These are phyloP conservation scores for Fonsecaea nubica DNA, from an alignment of 2,329 filamentous ascomycete species.

Conservation along the genomic window DNA sequence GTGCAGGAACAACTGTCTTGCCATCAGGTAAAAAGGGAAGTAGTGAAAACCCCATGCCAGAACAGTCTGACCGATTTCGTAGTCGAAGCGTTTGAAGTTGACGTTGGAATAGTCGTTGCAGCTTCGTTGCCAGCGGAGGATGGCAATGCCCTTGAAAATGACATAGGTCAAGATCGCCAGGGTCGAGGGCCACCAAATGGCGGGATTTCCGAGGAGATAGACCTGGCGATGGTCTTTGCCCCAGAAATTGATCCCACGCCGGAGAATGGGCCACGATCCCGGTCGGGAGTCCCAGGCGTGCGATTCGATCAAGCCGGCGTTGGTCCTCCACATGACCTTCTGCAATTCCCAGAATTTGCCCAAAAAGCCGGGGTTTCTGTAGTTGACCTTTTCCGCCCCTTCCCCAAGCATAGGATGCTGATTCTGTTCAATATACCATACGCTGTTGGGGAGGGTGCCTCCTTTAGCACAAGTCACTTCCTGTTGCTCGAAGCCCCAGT, in stretches of 20 bases:
- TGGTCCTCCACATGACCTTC: slow-evolving; percentile 98
- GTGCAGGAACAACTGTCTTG: slow-evolving; percentile 95
- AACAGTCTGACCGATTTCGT: slow-evolving; percentile 88
- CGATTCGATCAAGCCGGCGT: slow-evolving; percentile 92
- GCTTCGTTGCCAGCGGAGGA: slow-evolving; percentile 93
- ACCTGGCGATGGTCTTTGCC: slow-evolving; percentile 92
- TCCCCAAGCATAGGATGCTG: slow-evolving; percentile 77
- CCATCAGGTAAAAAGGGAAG: slow-evolving; percentile 98
- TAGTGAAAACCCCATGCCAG: slow-evolving; percentile 98
- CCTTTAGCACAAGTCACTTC: slow-evolving; percentile 96
- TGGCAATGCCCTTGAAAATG: slow-evolving; percentile 82
- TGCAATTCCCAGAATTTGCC: slow-evolving; percentile 98
- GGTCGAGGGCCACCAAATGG: slow-evolving; percentile 93
- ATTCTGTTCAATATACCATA: slow-evolving; percentile 97
- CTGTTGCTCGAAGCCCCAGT: slow-evolving; percentile 97
- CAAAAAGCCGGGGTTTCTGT: slow-evolving; percentile 90
- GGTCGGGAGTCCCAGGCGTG: slow-evolving; percentile 98
- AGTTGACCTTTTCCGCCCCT: slow-evolving; percentile 92
- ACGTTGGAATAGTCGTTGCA: slow-evolving; percentile 82
- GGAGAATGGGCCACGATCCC: slow-evolving; percentile 87
- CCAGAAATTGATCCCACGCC: slow-evolving; percentile 99
- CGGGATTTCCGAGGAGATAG: slow-evolving; percentile 91
- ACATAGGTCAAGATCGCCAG: slow-evolving; percentile 77
- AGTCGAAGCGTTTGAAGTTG: slow-evolving; percentile 95
- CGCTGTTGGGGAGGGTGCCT: slow-evolving; percentile 90